Evolutionary conservation across 768 basidiomycete genomes (phyloP).

Genomic region (Rhizopogon vinicolor): DNA sequence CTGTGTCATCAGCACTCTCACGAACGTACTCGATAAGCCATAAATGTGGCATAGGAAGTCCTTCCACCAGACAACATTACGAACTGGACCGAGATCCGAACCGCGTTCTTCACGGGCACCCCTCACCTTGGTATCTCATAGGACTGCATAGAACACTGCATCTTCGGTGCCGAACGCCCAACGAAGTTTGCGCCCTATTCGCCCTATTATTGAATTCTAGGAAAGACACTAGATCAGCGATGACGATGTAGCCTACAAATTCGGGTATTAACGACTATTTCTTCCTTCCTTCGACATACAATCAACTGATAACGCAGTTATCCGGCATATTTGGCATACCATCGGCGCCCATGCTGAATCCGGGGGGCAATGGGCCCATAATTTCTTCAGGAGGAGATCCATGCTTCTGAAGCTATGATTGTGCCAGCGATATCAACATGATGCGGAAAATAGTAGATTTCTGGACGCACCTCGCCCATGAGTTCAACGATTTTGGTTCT

Average conservation of each 20-base stretch:
- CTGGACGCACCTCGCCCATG: slow-evolving; percentile 62
- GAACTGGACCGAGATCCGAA: not conserved
- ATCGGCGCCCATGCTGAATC: slow-evolving; percentile 51
- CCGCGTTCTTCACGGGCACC: not conserved
- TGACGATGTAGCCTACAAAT: not conserved
- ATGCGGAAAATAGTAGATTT: not conserved
- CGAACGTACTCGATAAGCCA: not conserved
- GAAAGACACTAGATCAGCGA: not conserved
- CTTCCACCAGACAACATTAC: not conserved
- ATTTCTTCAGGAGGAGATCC: slow-evolving; percentile 78
- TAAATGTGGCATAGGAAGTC: not conserved
- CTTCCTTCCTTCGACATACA: not conserved
- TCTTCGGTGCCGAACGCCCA: not conserved
- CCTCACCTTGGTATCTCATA: not conserved
- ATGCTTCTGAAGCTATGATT: slow-evolving; percentile 66
- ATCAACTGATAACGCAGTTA: slow-evolving; percentile 10
- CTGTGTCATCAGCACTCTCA: not conserved
- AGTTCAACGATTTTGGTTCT: slow-evolving; percentile 52
- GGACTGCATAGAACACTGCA: not conserved
- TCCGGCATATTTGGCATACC: slow-evolving; percentile 46
- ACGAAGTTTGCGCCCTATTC: not conserved
- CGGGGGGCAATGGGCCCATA: slow-evolving; percentile 80
- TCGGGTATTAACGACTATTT: not conserved
- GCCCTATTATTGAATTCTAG: not conserved
- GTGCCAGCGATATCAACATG: not conserved